Evolutionary conservation across 2,329 filamentous ascomycete genomes (phyloP).

Genomic region (Apiospora saccharicola): DNA sequence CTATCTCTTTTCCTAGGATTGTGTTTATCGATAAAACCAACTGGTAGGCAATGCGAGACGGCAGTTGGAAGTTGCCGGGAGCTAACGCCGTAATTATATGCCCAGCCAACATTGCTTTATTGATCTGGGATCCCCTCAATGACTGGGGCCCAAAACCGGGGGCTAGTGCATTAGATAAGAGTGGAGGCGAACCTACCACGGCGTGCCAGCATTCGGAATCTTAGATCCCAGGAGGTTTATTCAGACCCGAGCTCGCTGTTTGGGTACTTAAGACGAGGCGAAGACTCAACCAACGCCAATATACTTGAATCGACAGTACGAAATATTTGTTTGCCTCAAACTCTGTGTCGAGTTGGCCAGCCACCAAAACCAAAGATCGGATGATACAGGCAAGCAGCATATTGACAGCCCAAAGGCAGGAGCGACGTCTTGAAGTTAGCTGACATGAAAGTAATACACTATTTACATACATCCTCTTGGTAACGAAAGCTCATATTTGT

Average conservation of each 20-base stretch:
- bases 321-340: neutral
- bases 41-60: constrained; percentile 6
- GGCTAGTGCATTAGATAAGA: neutral
- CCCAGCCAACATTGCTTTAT: neutral
- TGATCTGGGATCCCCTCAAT: neutral
- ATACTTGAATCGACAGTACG: neutral
- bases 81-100: neutral
- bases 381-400: neutral
- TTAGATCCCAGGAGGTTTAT: constrained; percentile 1
- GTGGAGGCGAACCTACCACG: neutral
- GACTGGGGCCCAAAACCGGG: neutral
- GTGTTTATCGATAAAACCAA: constrained; percentile 5
- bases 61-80: constrained; percentile 11
- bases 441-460: neutral
- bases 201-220: neutral
- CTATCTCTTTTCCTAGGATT: neutral
- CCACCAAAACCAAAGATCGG: neutral
- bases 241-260: neutral
- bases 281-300: neutral
- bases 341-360: neutral
- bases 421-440: no score
- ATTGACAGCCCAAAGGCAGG: neutral
- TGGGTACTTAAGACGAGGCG: neutral
- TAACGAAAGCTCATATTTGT: no score
- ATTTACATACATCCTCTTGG: no score